Conservation (phyloP, 2,329 filamentous ascomycete genomes). For the Corynespora cassiicola region DNA sequence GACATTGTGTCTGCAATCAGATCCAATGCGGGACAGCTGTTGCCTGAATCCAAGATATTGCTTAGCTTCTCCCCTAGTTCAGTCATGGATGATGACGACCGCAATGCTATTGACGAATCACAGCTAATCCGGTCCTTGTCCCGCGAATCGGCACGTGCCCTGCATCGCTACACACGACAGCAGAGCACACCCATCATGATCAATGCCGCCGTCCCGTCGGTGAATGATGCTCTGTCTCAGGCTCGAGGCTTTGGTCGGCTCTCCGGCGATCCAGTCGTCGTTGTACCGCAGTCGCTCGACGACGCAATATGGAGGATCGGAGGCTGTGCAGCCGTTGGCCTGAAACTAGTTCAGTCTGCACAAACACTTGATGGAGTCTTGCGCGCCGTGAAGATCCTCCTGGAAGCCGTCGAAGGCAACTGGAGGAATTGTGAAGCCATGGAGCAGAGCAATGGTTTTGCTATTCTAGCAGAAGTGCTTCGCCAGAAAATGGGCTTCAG, state of each 20-base stretch:
- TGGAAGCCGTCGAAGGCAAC: slow-evolving; percentile 84
- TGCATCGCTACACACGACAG: slow-evolving; percentile 73
- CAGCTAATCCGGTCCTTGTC: slow-evolving; percentile 80
- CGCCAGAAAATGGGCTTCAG: slow-evolving; percentile 76
- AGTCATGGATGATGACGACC: slow-evolving; percentile 81
- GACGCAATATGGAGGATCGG: slow-evolving; percentile 91
- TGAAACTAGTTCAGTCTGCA: slow-evolving; percentile 84
- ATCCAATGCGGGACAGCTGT: slow-evolving; percentile 79
- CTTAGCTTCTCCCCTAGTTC: slow-evolving; percentile 83
- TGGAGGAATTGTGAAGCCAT: slow-evolving; percentile 99
- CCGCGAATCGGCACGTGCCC: slow-evolving; percentile 69
- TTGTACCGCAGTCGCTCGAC: slow-evolving; percentile 83
- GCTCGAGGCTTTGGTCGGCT: slow-evolving; percentile 82
- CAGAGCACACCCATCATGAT: slow-evolving; percentile 81
- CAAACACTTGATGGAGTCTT: slow-evolving; percentile 73
- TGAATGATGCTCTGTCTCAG: slow-evolving; percentile 87
- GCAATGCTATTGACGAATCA: slow-evolving; percentile 73
- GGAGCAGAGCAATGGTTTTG: slow-evolving; percentile 94
- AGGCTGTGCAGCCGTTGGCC: slow-evolving; percentile 84
- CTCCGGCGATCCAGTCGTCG: slow-evolving; percentile 81
- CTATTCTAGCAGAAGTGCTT: slow-evolving; percentile 82
- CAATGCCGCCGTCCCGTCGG: slow-evolving; percentile 84
- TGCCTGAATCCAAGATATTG: slow-evolving; percentile 82
- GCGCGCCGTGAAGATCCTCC: slow-evolving; percentile 81
- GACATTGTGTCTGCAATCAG: slow-evolving; percentile 91